These are phyloP conservation scores for Acephala macrosclerotiorum DNA, from an alignment of 2,329 filamentous ascomycete species.

Conservation along the genomic window DNA sequence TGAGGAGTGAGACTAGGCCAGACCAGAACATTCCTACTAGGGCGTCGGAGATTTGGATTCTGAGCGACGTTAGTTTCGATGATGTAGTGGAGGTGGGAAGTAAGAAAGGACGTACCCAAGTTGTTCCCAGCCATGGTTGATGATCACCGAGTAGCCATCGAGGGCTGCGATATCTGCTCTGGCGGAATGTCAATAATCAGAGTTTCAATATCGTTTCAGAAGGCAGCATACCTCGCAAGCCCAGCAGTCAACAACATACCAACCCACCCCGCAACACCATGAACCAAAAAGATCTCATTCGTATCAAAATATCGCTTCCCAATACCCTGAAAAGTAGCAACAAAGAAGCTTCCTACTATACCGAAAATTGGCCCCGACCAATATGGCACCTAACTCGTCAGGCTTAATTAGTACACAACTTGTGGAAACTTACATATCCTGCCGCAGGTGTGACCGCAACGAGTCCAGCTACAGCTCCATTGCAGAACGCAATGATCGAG, in stretches of 20 bases:
- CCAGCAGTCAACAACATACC: constrained; percentile 19
- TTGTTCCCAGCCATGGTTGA: constrained; percentile 18
- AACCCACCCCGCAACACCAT: constrained; percentile 16
- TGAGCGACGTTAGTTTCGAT: not conserved
- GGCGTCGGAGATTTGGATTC: constrained; percentile 19
- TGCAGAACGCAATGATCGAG: constrained; percentile 69
- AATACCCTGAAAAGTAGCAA: constrained; percentile 13
- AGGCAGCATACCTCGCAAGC: constrained; percentile 13
- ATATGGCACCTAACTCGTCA: constrained; percentile 15
- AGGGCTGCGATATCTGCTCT: constrained; percentile 18
- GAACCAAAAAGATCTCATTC: constrained; percentile 19
- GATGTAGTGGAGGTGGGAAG: no score
- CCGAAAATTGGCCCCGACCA: constrained; percentile 21
- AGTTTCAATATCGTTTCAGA: not conserved
- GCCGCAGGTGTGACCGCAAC: constrained; percentile 89
- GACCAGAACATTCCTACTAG: constrained; percentile 15
- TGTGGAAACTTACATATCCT: constrained; percentile 70
- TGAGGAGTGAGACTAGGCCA: constrained; percentile 11
- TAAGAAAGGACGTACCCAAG: constrained; percentile 5
- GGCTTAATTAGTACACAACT: not conserved
- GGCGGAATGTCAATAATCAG: not conserved
- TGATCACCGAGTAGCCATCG: constrained; percentile 14
- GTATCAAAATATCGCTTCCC: constrained; percentile 14
- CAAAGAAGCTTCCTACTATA: constrained; percentile 17
- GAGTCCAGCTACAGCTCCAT: constrained; percentile 83